phyloP scores from a whole-genome alignment of 163 green algal genomes.

The Coccomyxa subellipsoidea region DNA sequence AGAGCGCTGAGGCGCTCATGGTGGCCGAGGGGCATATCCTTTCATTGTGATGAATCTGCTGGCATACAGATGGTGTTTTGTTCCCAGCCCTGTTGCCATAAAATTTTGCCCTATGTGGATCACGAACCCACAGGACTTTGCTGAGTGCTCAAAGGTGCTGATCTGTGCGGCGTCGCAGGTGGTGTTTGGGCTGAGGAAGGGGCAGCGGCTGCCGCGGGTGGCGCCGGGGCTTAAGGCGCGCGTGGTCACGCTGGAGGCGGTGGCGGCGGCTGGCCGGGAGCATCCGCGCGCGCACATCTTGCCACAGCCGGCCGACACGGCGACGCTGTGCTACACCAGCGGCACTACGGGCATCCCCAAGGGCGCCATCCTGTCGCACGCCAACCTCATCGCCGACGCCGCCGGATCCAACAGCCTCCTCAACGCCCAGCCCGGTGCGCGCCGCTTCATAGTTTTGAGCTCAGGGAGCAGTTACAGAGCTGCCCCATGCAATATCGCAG shows the following conservation, averaged over 20 bases:
- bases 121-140: too few relatives aligned
- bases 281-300: conserved; percentile 74
- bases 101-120: too few relatives aligned
- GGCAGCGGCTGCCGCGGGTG: conserved; percentile 28
- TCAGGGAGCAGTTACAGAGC: too few relatives aligned
- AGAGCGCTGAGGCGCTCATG: too few relatives aligned
- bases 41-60: too few relatives aligned
- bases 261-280: conserved; percentile 61
- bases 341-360: conserved; percentile 97
- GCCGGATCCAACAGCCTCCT: not conserved
- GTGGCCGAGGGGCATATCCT: too few relatives aligned
- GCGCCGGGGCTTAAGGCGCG: conserved; percentile 16
- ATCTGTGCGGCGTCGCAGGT: conserved; percentile 9
- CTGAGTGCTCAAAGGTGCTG: too few relatives aligned
- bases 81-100: too few relatives aligned
- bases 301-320: conserved; percentile 71
- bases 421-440: not conserved
- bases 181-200: conserved; percentile 40
- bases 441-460: not conserved
- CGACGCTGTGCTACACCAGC: conserved; percentile 94
- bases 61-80: too few relatives aligned
- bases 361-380: conserved; percentile 81
- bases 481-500: too few relatives aligned
- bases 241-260: conserved; percentile 68
- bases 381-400: conserved; percentile 78